Conservation (phyloP, 2,329 filamentous ascomycete genomes). For the Neodidymelliopsis sp. region DNA sequence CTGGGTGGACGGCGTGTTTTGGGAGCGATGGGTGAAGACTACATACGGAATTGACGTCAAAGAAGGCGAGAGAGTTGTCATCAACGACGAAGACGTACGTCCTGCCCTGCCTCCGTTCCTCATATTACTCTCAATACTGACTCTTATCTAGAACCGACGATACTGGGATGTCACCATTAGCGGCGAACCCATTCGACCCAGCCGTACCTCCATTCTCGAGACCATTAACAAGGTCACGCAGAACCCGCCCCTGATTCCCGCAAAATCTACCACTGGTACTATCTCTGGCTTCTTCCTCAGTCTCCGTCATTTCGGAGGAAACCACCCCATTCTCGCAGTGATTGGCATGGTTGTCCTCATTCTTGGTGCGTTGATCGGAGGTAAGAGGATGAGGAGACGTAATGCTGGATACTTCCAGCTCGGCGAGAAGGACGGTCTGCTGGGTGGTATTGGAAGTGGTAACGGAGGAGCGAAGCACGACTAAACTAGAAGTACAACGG, state of each 20-base stretch:
- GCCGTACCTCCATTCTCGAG: constrained; percentile 88
- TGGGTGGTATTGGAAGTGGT: constrained; percentile 61
- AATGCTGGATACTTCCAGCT: constrained; percentile 68
- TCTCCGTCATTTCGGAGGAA: constrained; percentile 50
- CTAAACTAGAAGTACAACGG: constrained; percentile 20
- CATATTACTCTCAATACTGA: constrained; percentile 9
- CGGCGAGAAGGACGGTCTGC: constrained; percentile 72
- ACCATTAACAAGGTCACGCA: constrained; percentile 76
- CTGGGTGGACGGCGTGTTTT: constrained; percentile 96
- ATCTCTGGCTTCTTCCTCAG: constrained; percentile 72
- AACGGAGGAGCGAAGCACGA: constrained; percentile 47
- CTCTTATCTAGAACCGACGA: constrained; percentile 72
- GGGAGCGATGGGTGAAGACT: constrained; percentile 95
- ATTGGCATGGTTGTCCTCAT: constrained; percentile 66
- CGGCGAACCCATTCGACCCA: constrained; percentile 88
- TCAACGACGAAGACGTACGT: constrained; percentile 96
- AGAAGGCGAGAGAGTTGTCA: constrained; percentile 89
- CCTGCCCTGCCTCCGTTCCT: background rate
- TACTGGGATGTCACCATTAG: constrained; percentile 95
- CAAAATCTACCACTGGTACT: constrained; percentile 78
- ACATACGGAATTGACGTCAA: constrained; percentile 90
- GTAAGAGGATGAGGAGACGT: constrained; percentile 45
- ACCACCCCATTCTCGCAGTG: constrained; percentile 57
- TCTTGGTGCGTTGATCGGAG: constrained; percentile 55
- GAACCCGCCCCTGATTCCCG: constrained; percentile 72